Evolutionary conservation across 2,329 filamentous ascomycete species (phyloP).

Genomic region (Lasiodiplodia gonubiensis): DNA sequence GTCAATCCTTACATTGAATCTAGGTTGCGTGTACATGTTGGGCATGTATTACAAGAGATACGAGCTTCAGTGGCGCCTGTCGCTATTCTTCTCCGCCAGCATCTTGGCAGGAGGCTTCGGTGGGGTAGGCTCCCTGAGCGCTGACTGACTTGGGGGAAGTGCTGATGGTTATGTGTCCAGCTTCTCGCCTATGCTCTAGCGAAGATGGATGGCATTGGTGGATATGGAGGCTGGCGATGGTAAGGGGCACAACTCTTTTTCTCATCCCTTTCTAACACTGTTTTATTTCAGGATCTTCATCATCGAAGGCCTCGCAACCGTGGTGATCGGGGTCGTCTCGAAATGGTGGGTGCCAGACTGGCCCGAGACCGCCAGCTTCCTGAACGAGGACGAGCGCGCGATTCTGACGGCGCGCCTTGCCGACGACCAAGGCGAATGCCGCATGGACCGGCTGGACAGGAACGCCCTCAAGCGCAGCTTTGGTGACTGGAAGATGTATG

Average conservation of each 20-base stretch:
- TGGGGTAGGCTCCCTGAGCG: slow-evolving; percentile 37
- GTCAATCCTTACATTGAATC: slow-evolving; percentile 34
- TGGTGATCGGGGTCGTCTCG: slow-evolving; percentile 26
- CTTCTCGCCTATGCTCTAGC: slow-evolving; percentile 59
- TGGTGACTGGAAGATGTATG: slow-evolving; percentile 24
- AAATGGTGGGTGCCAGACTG: slow-evolving; percentile 42
- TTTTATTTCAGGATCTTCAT: slow-evolving; percentile 29
- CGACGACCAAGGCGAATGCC: slow-evolving; percentile 37
- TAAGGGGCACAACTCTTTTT: background rate
- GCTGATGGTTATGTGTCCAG: background rate
- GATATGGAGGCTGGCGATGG: slow-evolving; percentile 40
- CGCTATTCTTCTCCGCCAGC: slow-evolving; percentile 49
- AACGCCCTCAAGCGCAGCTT: slow-evolving; percentile 9
- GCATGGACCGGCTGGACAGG: slow-evolving; percentile 12
- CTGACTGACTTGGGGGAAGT: background rate
- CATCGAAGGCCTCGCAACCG: slow-evolving; percentile 31
- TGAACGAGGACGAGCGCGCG: slow-evolving; percentile 43
- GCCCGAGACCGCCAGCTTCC: slow-evolving; percentile 47
- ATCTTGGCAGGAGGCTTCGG: slow-evolving; percentile 51
- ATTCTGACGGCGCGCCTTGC: slow-evolving; percentile 41
- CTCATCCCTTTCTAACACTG: background rate
- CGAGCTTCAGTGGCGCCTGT: slow-evolving; percentile 50
- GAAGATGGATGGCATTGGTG: slow-evolving; percentile 62
- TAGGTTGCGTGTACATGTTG: slow-evolving; percentile 42
- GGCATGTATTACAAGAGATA: slow-evolving; percentile 51